These are phyloP conservation scores for Astragalus glycyphyllos DNA, from an alignment of 306 rosid species.

Conservation along the genomic window DNA sequence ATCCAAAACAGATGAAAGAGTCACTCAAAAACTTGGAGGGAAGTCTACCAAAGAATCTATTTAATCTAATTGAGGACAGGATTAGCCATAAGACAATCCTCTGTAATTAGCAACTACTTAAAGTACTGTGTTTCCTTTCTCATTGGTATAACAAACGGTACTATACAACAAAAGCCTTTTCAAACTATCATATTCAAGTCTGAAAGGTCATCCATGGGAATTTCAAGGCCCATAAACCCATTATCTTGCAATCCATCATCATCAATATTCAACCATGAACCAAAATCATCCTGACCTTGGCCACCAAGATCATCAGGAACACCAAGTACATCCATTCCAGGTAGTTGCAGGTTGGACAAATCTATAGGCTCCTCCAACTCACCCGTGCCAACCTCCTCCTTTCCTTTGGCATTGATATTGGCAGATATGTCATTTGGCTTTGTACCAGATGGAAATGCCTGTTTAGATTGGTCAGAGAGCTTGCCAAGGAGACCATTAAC, in stretches of 20 bases:
- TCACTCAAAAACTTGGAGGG: conserved; percentile 71
- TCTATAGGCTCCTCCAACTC: conserved; percentile 75
- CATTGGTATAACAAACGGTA: conserved; percentile 79
- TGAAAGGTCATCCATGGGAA: conserved; percentile 97
- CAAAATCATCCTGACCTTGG: conserved; percentile 89
- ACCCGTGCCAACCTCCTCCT: conserved; percentile 55
- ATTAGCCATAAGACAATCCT: conserved; percentile 61
- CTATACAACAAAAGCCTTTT: conserved; percentile 83
- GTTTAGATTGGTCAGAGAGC: conserved; percentile 71
- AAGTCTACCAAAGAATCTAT: conserved; percentile 85
- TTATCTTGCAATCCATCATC: conserved; percentile 85
- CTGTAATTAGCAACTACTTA: conserved; percentile 64
- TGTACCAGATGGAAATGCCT: conserved; percentile 63
- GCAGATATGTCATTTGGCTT: conserved; percentile 60
- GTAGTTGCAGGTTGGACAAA: conserved; percentile 78
- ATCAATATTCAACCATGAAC: conserved; percentile 93
- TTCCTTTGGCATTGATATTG: conserved; percentile 60
- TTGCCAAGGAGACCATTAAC: conserved; percentile 84
- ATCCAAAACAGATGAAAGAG: conserved; percentile 67
- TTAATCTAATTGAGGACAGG: conserved; percentile 69
- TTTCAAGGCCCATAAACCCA: conserved; percentile 94
- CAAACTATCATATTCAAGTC: conserved; percentile 96
- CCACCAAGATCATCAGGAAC: conserved; percentile 66
- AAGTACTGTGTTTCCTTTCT: conserved; percentile 71
- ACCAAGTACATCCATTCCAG: conserved; percentile 84